Conservation (phyloP, 176 grass and related monocot genomes). For the Lolium multiflorum region DNA sequence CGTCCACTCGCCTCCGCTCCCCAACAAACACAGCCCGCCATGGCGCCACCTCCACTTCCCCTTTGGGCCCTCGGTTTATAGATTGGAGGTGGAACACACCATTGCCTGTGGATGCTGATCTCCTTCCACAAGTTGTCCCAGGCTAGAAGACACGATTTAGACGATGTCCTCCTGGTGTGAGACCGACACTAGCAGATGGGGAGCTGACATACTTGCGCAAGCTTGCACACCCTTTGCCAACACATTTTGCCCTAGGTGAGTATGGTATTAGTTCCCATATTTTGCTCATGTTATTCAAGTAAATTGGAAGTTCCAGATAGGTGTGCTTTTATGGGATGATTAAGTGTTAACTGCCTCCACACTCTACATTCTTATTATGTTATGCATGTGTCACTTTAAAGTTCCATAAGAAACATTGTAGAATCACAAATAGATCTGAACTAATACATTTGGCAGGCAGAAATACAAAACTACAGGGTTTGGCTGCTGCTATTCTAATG, state of each 20-base stretch:
- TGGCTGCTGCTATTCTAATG: conserved; percentile 89
- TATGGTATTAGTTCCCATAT: conserved; percentile 5
- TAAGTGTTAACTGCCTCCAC: not conserved
- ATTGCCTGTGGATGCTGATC: conserved; percentile 89
- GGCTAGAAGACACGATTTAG: conserved; percentile 74
- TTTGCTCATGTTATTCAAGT: not conserved
- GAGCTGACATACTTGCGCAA: conserved; percentile 85
- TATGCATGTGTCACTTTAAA: not conserved
- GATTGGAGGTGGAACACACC: conserved; percentile 97
- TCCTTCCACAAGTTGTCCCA: conserved; percentile 71
- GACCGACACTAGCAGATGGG: conserved; percentile 58
- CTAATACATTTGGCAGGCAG: conserved; percentile 57
- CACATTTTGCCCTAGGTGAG: conserved; percentile 93
- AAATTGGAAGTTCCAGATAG: conserved; percentile 1
- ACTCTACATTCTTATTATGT: not conserved
- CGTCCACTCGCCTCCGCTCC: not conserved
- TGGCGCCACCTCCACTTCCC: conserved; percentile 48
- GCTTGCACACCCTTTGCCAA: conserved; percentile 73
- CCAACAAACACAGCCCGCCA: not conserved
- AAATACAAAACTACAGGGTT: conserved; percentile 81
- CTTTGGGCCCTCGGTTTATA: conserved; percentile 85
- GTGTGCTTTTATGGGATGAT: conserved; percentile 11
- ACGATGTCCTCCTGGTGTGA: conserved; percentile 64
- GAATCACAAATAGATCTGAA: not conserved
- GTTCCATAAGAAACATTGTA: not conserved